These are phyloP conservation scores for Boletus edulis DNA, from an alignment of 768 basidiomycete species.

Conservation along the genomic window DNA sequence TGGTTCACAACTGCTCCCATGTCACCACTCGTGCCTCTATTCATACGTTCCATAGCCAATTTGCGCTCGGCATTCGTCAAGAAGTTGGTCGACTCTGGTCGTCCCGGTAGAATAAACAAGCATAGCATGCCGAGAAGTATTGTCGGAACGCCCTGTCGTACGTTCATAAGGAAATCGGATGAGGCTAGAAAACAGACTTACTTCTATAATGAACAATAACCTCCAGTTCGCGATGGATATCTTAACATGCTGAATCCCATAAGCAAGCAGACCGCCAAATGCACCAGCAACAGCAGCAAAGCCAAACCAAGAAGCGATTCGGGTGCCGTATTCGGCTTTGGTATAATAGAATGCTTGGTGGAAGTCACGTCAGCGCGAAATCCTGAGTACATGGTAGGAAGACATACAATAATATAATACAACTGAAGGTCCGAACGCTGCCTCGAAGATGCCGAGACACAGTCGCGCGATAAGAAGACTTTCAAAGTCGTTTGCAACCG, in stretches of 20 bases:
- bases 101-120: constrained; percentile 29
- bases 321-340: constrained; percentile 44
- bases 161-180: background rate
- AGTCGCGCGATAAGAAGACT: constrained; percentile 30
- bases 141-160: constrained; percentile 55
- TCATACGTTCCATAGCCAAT: constrained; percentile 33
- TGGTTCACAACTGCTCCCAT: constrained; percentile 40
- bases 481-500: constrained; percentile 25
- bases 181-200: background rate
- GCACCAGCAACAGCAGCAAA: constrained; percentile 58
- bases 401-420: constrained; percentile 31
- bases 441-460: constrained; percentile 34
- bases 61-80: constrained; percentile 33
- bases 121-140: constrained; percentile 27
- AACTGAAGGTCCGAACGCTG: constrained; percentile 33
- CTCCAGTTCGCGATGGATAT: constrained; percentile 42
- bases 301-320: constrained; percentile 51
- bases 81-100: constrained; percentile 35
- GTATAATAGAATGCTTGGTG: constrained; percentile 48
- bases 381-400: background rate
- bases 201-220: constrained; percentile 30
- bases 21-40: constrained; percentile 43
- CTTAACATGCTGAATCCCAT: constrained; percentile 44
- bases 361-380: constrained; percentile 14
- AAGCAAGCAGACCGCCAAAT: constrained; percentile 55